These are phyloP conservation scores for Phyllosticta capitalensis DNA, from an alignment of 2,329 filamentous ascomycete species.

Conservation along the genomic window DNA sequence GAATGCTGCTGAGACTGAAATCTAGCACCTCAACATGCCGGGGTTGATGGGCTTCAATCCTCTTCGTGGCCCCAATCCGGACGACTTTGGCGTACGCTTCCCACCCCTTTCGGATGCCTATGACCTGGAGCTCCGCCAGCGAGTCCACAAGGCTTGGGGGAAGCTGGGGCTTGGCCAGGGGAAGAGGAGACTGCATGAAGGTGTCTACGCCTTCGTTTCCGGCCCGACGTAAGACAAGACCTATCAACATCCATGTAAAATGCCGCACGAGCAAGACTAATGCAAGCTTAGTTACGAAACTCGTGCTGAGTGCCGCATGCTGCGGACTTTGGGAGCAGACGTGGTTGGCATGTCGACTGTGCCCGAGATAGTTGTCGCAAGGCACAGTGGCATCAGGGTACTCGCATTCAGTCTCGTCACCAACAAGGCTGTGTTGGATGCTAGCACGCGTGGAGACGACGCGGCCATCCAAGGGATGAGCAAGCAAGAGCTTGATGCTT, in stretches of 20 bases:
- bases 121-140: slow-evolving; percentile 50
- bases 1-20: slow-evolving; percentile 10
- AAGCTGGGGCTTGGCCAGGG: slow-evolving; percentile 37
- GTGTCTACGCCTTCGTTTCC: slow-evolving; percentile 55
- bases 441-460: slow-evolving; percentile 50
- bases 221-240: slow-evolving; percentile 45
- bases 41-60: slow-evolving; percentile 53
- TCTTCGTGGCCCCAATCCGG: slow-evolving; percentile 52
- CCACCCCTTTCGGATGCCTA: slow-evolving; percentile 57
- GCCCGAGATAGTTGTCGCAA: slow-evolving; percentile 56
- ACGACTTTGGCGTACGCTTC: slow-evolving; percentile 54
- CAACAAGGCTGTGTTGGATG: slow-evolving; percentile 52
- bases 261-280: not conserved
- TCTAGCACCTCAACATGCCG: slow-evolving; percentile 53
- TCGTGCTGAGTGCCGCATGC: slow-evolving; percentile 54
- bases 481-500: slow-evolving; percentile 42
- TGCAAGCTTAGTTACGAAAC: slow-evolving; percentile 47
- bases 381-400: slow-evolving; percentile 54
- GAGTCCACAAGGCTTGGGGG: slow-evolving; percentile 49
- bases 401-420: slow-evolving; percentile 58
- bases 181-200: slow-evolving; percentile 49
- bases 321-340: slow-evolving; percentile 52
- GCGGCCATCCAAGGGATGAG: slow-evolving; percentile 41
- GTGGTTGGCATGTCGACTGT: slow-evolving; percentile 64
- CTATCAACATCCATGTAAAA: not conserved